Base-by-base conservation (phyloP, 495 filamentous ascomycete genomes). In the Choiromyces venosus region DNA sequence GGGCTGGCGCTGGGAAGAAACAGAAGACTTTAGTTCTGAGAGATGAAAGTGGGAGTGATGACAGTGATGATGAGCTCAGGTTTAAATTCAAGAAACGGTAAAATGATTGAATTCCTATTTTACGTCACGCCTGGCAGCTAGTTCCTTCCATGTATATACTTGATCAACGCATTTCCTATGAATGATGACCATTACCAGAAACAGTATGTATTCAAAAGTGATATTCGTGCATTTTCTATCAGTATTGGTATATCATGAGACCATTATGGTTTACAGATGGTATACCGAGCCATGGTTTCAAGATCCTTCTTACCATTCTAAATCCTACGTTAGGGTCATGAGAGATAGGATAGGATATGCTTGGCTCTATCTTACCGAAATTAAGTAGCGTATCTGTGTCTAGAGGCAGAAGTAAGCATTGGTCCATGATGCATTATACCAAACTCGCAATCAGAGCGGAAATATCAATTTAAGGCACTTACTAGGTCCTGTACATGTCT, bases 31-130 rank as follows among this genome's bases (percentile, higher is more conserved):
- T 75, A 64, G 56, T 77, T 42, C 61, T 77, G 33, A 77, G 76
- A 29, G 68, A 67, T 16, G 70, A 70, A 7, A 74, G 70, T 19
- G 71, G 61, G 40, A 74, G 65, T 14, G 79, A 77, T 29, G 78
- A 80, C 7, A 78, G 78, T 35, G 74, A 75, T 44, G 72, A 74
- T 39, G 78, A 80, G 56, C 67, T 77, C 18, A 77, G 70, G 65
- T 77, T 77, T n/a, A 77, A 74, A 61, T 77, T 77, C 44, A 77
- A 73, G 44, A 76, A 67, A 35, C 76, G 72, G 61, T 77, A 52
- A 72, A 61, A 33, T 1, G 52, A 25, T 12, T 14, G 52, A 33
- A 29, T 29, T 61, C 52, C 52, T 33, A 61, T 14, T 33, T 33
- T 16, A 33, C 25, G 12, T 33, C 12, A 29, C 29, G 52, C 52